Conservation (phyloP, 129 eudicot genomes). For the Flaveria bidentis region DNA sequence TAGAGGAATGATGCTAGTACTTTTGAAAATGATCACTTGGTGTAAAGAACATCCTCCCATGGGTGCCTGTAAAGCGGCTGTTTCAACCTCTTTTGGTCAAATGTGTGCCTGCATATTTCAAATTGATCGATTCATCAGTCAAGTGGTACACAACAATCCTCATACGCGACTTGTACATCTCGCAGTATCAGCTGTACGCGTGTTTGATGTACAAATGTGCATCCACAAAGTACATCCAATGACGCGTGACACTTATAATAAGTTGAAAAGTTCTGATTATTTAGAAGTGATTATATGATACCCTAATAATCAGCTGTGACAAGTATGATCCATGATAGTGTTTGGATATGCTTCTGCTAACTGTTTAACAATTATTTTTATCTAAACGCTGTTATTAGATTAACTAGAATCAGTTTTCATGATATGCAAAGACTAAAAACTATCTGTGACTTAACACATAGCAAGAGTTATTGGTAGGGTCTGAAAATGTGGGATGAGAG, state of each 20-base stretch:
- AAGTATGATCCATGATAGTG: no score
- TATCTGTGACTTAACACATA: background rate
- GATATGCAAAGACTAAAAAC: background rate
- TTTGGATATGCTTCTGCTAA: no score
- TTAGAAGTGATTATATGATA: no score
- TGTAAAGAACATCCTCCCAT: conserved; percentile 99
- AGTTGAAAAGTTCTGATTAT: no score
- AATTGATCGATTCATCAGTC: conserved; percentile 1
- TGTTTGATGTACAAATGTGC: background rate
- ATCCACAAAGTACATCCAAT: background rate
- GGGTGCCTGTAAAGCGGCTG: conserved; percentile 99
- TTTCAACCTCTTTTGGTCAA: conserved; percentile 98
- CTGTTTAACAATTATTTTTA: background rate
- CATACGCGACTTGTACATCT: background rate
- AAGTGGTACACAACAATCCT: background rate
- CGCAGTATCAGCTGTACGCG: background rate
- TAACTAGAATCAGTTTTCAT: no score
- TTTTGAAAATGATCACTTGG: conserved; percentile 55
- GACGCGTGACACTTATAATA: background rate
- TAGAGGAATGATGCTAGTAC: conserved; percentile 12
- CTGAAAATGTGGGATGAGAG: no score
- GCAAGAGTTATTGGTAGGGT: no score
- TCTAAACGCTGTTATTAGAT: background rate
- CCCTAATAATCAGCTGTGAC: no score
- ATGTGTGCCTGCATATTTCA: conserved; percentile 73